These are phyloP conservation scores for Colletotrichum aenigma DNA, from an alignment of 2,329 filamentous ascomycete genomes.

Conservation along the genomic window DNA sequence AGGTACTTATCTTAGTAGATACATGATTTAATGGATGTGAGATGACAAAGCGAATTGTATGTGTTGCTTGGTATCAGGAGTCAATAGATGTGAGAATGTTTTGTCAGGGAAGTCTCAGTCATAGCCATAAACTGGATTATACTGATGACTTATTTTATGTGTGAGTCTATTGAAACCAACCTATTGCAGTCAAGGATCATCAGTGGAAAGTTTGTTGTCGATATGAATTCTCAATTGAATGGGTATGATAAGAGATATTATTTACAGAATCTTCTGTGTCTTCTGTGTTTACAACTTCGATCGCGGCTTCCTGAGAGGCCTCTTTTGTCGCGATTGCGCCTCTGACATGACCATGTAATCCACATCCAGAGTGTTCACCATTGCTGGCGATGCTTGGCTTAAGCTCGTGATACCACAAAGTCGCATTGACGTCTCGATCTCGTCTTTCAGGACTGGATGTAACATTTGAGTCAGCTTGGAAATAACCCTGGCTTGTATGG, in stretches of 20 bases:
- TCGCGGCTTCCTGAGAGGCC: background rate
- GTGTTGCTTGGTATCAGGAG: fast-evolving
- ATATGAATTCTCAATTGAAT: background rate
- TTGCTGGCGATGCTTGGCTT: slow-evolving; percentile 27
- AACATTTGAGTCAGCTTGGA: background rate
- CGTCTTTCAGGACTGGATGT: slow-evolving; percentile 26
- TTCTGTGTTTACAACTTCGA: background rate
- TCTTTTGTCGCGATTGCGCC: background rate
- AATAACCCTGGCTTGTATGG: fast-evolving
- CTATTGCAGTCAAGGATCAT: background rate
- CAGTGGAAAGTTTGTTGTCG: background rate
- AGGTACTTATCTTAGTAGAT: background rate
- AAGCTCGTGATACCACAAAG: slow-evolving; percentile 31
- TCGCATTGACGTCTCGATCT: slow-evolving; percentile 32
- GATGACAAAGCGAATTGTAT: background rate
- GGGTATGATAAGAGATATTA: background rate
- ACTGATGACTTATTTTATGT: fast-evolving
- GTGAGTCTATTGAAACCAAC: background rate
- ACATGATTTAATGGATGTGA: background rate
- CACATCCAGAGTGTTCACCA: slow-evolving; percentile 35
- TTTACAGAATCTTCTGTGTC: background rate
- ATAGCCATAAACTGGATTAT: background rate
- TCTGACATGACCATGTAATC: slow-evolving; percentile 29
- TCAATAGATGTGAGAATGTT: fast-evolving
- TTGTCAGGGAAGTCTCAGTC: background rate